Evolutionary conservation across 1,139 yeast genomes (phyloP).

Genomic region (Geotrichum restrictum): DNA sequence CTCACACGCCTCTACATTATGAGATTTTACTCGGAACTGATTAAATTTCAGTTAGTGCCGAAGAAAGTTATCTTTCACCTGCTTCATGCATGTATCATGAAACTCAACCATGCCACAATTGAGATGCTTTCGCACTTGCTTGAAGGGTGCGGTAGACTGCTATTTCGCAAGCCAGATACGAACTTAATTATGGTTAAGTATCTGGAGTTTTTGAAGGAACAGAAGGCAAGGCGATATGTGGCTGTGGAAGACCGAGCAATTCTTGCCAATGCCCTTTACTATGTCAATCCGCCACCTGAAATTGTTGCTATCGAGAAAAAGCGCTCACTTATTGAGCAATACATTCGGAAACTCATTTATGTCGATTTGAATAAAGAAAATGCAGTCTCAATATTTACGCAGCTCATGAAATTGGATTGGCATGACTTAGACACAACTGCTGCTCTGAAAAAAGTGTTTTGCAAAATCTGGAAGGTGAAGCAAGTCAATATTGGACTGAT

Average conservation of each 20-base stretch:
- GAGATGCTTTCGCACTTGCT: constrained; percentile 58
- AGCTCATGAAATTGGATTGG: constrained; percentile 51
- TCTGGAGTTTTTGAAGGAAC: constrained; percentile 53
- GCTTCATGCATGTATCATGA: constrained; percentile 43
- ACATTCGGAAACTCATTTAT: constrained; percentile 37
- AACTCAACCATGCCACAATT: constrained; percentile 36
- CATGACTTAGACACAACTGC: constrained; percentile 42
- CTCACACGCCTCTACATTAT: constrained; percentile 48
- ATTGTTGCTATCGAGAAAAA: constrained; percentile 29
- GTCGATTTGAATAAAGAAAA: constrained; percentile 49
- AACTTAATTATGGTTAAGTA: constrained; percentile 58
- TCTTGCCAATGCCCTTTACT: constrained; percentile 54
- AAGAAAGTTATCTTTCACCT: constrained; percentile 67
- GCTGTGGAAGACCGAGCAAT: constrained; percentile 56
- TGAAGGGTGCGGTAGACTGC: constrained; percentile 69
- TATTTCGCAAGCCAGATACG: constrained; percentile 61
- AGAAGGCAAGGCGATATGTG: constrained; percentile 51
- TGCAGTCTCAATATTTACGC: constrained; percentile 38
- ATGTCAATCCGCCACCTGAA: constrained; percentile 51
- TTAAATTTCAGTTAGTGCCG: constrained; percentile 75
- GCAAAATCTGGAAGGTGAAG: constrained; percentile 58
- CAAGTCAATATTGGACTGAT: constrained; percentile 53
- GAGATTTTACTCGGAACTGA: constrained; percentile 57
- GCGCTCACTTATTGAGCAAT: constrained; percentile 35
- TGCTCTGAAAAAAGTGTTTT: constrained; percentile 51